phyloP scores from a whole-genome alignment of 176 grass and related monocot species.

The Oryza coarctata region DNA sequence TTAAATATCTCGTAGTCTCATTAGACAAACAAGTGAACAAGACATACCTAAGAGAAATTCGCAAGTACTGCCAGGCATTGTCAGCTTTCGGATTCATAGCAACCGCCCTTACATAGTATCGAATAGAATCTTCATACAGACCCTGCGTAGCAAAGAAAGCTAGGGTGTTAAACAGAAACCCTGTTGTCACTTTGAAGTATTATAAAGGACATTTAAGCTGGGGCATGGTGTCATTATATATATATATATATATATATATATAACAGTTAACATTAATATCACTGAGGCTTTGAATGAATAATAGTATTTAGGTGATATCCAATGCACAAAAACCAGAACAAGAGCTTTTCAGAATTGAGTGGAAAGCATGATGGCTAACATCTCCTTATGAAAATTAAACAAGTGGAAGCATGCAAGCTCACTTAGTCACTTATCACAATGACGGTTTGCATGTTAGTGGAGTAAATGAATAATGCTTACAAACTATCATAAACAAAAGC shows the following conservation, averaged over 20 bases:
- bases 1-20: background rate
- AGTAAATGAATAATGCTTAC: background rate
- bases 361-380: constrained; percentile 5
- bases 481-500: constrained; percentile 9
- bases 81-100: constrained; percentile 95
- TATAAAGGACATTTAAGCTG: background rate
- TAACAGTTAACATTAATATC: background rate
- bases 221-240: background rate
- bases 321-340: background rate
- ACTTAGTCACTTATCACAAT: background rate
- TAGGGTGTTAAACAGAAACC: background rate
- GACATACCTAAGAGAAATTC: constrained; percentile 75
- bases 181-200: background rate
- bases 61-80: constrained; percentile 92
- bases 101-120: constrained; percentile 93
- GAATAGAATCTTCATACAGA: constrained; percentile 86
- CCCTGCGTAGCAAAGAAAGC: constrained; percentile 52
- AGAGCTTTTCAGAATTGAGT: background rate
- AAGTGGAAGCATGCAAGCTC: constrained; percentile 9
- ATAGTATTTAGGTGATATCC: background rate
- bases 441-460: background rate
- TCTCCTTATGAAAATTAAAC: background rate
- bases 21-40: background rate
- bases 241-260: too few relatives aligned
- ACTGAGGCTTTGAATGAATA: background rate